Conservation (phyloP, 305 asterid genomes). For the Solanum hybrid region DNA sequence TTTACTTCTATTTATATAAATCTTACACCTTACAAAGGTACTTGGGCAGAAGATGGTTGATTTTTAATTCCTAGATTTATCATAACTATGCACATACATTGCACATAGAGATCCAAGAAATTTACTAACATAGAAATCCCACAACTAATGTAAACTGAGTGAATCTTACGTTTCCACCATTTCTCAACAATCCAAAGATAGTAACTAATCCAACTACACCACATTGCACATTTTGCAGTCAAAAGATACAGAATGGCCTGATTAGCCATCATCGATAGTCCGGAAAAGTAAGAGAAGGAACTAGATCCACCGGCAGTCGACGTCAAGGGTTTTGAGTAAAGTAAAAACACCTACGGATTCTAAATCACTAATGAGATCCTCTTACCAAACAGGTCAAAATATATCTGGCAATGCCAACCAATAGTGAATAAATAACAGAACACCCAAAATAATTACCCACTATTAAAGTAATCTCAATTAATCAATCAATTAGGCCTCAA, state of each 20-base stretch:
- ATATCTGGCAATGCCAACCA: background rate
- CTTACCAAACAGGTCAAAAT: background rate
- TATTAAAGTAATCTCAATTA: background rate
- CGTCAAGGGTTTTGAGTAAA: background rate
- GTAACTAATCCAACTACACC: background rate
- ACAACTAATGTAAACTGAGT: background rate
- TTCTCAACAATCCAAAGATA: background rate
- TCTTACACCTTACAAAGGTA: background rate
- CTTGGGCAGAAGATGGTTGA: background rate
- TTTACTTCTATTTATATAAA: background rate
- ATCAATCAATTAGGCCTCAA: background rate
- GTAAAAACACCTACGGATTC: background rate
- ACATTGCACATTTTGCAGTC: background rate
- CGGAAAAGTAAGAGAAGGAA: background rate
- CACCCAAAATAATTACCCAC: background rate
- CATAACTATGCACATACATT: background rate
- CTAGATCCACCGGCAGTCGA: background rate
- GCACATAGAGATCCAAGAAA: background rate
- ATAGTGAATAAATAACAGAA: background rate
- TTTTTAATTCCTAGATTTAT: background rate
- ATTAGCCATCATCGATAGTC: background rate
- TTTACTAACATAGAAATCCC: background rate
- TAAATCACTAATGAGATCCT: background rate
- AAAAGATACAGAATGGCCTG: background rate
- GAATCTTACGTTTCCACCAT: background rate